A percentile compares a stretch with the other conserved stretches of the same genome.
Evolutionary conservation across 208 protist species (phyloP).

Genomic region (Wallacemonas sp.): DNA sequence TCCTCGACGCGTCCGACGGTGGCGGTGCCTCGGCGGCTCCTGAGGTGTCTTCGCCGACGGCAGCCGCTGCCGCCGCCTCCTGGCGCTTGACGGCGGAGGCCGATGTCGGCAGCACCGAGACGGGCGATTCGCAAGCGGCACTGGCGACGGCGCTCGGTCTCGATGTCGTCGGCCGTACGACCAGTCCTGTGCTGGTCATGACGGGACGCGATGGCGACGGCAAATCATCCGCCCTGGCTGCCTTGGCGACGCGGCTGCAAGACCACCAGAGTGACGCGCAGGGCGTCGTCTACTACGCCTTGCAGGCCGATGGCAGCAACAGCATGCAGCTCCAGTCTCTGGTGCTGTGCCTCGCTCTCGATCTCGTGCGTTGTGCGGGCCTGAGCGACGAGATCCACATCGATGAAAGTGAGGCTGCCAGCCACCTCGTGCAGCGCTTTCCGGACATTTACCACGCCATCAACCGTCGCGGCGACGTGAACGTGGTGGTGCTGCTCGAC

Average conservation of each 20-base stretch:
- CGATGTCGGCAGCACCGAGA: not conserved
- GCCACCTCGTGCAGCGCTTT: conserved; percentile 53
- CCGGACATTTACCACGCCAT: conserved; percentile 51
- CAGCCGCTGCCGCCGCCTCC: too few species aligned
- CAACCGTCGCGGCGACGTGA: conserved; percentile 29
- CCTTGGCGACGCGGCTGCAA: conserved; percentile 40
- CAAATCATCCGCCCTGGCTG: conserved; percentile 67
- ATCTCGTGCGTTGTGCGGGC: conserved; percentile 38
- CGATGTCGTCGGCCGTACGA: not conserved
- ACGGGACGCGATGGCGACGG: conserved; percentile 71
- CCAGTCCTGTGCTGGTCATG: conserved; percentile 58
- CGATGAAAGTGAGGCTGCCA: conserved; percentile 46
- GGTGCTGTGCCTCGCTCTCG: conserved; percentile 56
- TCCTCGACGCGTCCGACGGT: not conserved
- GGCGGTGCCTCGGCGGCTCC: not conserved
- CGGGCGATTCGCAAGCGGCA: not conserved
- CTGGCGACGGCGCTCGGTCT: not conserved
- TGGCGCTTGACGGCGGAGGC: not conserved
- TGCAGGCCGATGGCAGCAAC: conserved; percentile 55
- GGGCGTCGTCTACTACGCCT: conserved; percentile 62
- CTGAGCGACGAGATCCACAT: conserved; percentile 56
- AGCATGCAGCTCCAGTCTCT: conserved; percentile 33
- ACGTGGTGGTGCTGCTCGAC: conserved; percentile 63
- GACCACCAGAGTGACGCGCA: conserved; percentile 18
- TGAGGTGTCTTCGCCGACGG: too few species aligned